These are phyloP conservation scores for Chiua virens DNA, from an alignment of 768 basidiomycete genomes.

Conservation along the genomic window DNA sequence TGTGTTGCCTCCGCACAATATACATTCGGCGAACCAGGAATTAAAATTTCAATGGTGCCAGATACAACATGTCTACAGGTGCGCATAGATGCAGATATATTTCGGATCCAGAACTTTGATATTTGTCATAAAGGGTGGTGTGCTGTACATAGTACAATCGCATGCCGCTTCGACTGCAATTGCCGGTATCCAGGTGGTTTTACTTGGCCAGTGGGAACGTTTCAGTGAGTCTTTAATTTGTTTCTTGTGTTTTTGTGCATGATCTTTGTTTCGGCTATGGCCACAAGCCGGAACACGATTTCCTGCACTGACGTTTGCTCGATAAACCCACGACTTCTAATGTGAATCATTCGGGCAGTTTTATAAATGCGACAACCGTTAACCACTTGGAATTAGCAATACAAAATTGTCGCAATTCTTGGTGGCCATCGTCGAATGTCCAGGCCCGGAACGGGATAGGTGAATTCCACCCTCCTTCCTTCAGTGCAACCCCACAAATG, in stretches of 20 bases:
- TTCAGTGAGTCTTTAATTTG: not conserved
- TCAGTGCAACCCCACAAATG: too few species aligned
- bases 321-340: constrained; percentile 10
- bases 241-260: not conserved
- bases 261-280: not conserved
- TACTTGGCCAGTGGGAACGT: not conserved
- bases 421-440: not conserved
- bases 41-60: constrained; percentile 16
- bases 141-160: constrained; percentile 3
- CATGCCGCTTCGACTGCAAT: not conserved
- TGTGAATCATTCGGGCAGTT: constrained; percentile 9
- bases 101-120: not conserved
- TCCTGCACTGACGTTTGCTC: constrained; percentile 10
- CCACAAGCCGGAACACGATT: constrained; percentile 12
- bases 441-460: constrained; percentile 3
- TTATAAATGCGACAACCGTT: constrained; percentile 1
- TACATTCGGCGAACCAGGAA: constrained; percentile 5
- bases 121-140: constrained; percentile 1
- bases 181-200: not conserved
- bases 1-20: constrained; percentile 11
- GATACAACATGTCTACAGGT: constrained; percentile 19
- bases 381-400: not conserved
- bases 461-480: not conserved
- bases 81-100: not conserved
- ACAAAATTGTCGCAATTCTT: constrained; percentile 12